Percentiles rank a stretch among this genome's conserved stretches.
These are phyloP conservation scores for Solanum corneliomulleri DNA, from an alignment of 257 asterid species.

Conservation along the genomic window DNA sequence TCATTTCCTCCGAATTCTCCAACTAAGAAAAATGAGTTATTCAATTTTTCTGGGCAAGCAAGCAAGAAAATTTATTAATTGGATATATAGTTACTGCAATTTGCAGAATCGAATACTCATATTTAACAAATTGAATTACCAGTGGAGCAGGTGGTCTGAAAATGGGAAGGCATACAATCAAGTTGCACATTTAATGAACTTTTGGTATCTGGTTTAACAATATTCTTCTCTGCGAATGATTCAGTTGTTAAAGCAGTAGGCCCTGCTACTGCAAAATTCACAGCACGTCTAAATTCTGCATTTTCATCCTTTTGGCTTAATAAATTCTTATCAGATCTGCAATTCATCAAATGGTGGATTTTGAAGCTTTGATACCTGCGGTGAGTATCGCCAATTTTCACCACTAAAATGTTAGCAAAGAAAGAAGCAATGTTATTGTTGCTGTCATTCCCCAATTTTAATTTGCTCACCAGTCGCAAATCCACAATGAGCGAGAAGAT, in stretches of 20 bases:
- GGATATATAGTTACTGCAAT: background rate
- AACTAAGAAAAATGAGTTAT: background rate
- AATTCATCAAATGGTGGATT: background rate
- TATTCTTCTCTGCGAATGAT: background rate
- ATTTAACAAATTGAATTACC: background rate
- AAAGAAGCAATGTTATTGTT: background rate
- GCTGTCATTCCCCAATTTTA: background rate
- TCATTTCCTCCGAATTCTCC: conserved; percentile 13
- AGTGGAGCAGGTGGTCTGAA: background rate
- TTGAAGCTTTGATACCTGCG: background rate
- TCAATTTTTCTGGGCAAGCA: background rate
- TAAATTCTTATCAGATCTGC: background rate
- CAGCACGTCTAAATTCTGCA: no score
- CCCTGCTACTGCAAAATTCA: no score
- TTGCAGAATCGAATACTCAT: no score
- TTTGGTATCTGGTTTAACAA: background rate
- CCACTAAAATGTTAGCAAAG: background rate
- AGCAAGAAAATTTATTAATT: background rate
- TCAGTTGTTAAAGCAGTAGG: no score
- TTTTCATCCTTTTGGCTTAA: no score
- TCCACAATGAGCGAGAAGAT: no score
- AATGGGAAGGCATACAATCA: conserved; percentile 11
- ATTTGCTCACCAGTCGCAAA: no score
- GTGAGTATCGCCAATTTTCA: background rate
- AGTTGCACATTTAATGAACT: conserved; percentile 12